These are phyloP conservation scores for Lentinula detonsa DNA, from an alignment of 768 basidiomycete genomes.

Conservation along the genomic window DNA sequence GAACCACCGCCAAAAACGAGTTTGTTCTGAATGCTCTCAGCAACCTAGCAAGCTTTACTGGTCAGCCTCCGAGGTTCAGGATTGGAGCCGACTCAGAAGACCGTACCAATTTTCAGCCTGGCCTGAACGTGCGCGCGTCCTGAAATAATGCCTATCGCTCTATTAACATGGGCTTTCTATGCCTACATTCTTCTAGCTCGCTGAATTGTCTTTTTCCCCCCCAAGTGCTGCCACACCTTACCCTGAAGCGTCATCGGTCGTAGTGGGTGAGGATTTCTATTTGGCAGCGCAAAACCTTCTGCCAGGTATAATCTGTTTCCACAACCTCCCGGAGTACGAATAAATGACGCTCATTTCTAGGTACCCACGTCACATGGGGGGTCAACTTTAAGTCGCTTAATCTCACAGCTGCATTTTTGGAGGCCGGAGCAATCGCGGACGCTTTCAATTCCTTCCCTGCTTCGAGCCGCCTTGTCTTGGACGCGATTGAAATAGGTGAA, in stretches of 20 bases:
- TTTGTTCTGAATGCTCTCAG: conserved; percentile 58
- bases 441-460: conserved; percentile 41
- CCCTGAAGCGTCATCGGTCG: conserved; percentile 59
- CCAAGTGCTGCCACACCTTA: conserved; percentile 47
- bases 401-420: conserved; percentile 41
- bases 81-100: conserved; percentile 56
- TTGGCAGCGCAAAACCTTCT: conserved; percentile 46
- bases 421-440: conserved; percentile 39
- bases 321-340: not conserved
- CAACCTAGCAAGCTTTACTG: conserved; percentile 48
- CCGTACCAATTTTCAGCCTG: conserved; percentile 48
- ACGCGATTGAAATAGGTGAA: conserved; percentile 47
- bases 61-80: conserved; percentile 48
- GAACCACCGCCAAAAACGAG: conserved; percentile 41
- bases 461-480: conserved; percentile 38
- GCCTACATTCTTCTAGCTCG: conserved; percentile 24
- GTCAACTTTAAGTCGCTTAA: conserved; percentile 56
- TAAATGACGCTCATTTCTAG: conserved; percentile 20
- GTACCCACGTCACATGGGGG: conserved; percentile 61
- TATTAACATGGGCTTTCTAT: not conserved
- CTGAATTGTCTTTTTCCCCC: conserved; percentile 44
- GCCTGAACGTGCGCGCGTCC: conserved; percentile 32
- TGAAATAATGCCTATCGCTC: not conserved
- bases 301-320: conserved; percentile 23
- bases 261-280: conserved; percentile 55